Conservation (phyloP, 2,329 filamentous ascomycete species). For the Coniochaeta sp. region DNA sequence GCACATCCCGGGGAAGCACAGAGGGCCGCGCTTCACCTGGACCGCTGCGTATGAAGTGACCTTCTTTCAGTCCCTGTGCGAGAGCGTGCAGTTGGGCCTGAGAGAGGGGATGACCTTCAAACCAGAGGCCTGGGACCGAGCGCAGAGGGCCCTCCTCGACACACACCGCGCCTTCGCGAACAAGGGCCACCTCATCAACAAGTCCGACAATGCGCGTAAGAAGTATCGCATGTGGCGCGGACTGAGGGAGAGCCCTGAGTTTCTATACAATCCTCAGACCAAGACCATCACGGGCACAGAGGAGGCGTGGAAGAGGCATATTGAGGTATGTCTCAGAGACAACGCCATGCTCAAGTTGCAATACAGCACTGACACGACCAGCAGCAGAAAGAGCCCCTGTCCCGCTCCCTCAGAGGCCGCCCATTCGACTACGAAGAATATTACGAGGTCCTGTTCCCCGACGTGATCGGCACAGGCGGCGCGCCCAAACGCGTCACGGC, state of each 20-base stretch:
- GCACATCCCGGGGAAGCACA: constrained; percentile 18
- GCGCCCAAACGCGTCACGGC: constrained; percentile 54
- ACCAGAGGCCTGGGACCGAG: constrained; percentile 53
- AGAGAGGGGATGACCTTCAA: constrained; percentile 56
- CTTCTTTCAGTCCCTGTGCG: constrained; percentile 54
- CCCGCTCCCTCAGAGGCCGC: constrained; percentile 47
- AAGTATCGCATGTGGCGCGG: constrained; percentile 56
- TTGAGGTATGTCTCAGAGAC: constrained; percentile 38
- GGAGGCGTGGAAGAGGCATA: constrained; percentile 49
- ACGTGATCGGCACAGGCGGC: constrained; percentile 52
- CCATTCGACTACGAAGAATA: constrained; percentile 55
- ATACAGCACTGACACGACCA: constrained; percentile 5
- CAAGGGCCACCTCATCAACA: constrained; percentile 57
- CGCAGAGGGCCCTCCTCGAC: constrained; percentile 45
- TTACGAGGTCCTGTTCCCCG: constrained; percentile 54
- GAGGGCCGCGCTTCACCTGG: constrained; percentile 51
- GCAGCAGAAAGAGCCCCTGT: constrained; percentile 48
- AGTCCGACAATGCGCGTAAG: constrained; percentile 57
- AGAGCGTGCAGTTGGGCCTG: constrained; percentile 50
- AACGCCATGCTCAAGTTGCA: neutral
- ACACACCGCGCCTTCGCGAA: constrained; percentile 50
- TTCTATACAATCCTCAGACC: constrained; percentile 43
- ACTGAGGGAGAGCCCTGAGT: constrained; percentile 49
- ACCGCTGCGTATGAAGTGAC: constrained; percentile 51
- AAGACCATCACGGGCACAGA: constrained; percentile 48